A percentile compares a stretch with the other conserved stretches of the same genome.
These are phyloP conservation scores for Aspergillus sp. DNA, from an alignment of 2,329 filamentous ascomycete genomes.

Conservation along the genomic window DNA sequence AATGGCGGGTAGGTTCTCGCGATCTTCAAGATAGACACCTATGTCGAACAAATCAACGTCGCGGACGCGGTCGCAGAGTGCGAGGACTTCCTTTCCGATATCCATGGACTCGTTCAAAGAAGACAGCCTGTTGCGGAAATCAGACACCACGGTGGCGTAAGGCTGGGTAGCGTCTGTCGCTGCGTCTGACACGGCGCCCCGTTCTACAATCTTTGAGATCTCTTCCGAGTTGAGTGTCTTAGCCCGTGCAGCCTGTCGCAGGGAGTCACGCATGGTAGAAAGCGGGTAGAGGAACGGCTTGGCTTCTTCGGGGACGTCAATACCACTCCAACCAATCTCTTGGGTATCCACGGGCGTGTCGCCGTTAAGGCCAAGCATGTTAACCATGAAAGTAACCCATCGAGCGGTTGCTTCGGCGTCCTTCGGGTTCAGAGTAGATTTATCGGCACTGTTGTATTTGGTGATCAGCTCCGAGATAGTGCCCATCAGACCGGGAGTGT, in stretches of 20 bases:
- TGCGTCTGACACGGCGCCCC: conserved; percentile 23
- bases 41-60: conserved; percentile 79
- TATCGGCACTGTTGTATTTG: conserved; percentile 65
- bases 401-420: conserved; percentile 60
- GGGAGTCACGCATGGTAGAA: conserved; percentile 56
- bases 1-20: conserved; percentile 64
- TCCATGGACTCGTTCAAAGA: conserved; percentile 47
- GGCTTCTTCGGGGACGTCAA: conserved; percentile 60
- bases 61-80: conserved; percentile 75
- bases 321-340: conserved; percentile 64
- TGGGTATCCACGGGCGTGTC: conserved; percentile 33
- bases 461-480: conserved; percentile 76
- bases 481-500: conserved; percentile 77
- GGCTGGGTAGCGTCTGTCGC: conserved; percentile 34
- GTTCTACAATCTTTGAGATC: conserved; percentile 41
- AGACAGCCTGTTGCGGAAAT: conserved; percentile 41
- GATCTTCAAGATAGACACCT: conserved; percentile 85
- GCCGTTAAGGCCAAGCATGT: conserved; percentile 73
- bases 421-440: conserved; percentile 46
- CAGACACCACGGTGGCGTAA: conserved; percentile 50
- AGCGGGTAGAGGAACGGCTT: conserved; percentile 63
- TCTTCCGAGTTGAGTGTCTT: conserved; percentile 42
- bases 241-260: conserved; percentile 57
- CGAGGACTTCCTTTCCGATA: conserved; percentile 70
- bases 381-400: conserved; percentile 81